Evolutionary conservation across 768 basidiomycete genomes (phyloP), one percentile per base, ranked within the genome.

Genomic region (Lanmaoa pseudosensibilis): DNA sequence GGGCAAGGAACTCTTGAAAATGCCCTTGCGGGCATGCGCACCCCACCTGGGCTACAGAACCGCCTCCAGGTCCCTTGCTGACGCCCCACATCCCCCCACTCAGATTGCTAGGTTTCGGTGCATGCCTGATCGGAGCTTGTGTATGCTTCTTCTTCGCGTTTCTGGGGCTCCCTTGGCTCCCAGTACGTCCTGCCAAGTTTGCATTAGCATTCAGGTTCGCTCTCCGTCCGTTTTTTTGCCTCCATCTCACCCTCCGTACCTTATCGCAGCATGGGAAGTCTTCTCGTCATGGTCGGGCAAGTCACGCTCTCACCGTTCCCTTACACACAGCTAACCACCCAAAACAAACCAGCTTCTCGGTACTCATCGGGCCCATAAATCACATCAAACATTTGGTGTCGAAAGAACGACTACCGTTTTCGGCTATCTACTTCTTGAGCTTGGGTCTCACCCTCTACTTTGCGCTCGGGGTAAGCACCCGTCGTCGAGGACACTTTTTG

Each of bases 211-310:
- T 95, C 73, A 93, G 90, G 82, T 86, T 65, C 41, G 60, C 34
- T 32, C 9, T 7, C 13, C 6, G 40, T 45, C 15, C 11, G 3
- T 9, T 25, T n/a, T 16, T 1, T 23, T 4, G 4, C 10, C 0
- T 23, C 15, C 12, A 16, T 25, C 37, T 38, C n/a, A 52, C 25
- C 9, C 36, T 4, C 46, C 21, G 15, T 23, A 10, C 33, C 16
- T 34, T 16, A 19, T 16, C 11, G 39, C 66, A 92, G 92, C 67
- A 75, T 96, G 54, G 94, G 94, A 37, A 92, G 90, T 61, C 74
- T 94, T 56, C 83, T 99, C 32, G 95, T 98, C 71, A 98, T 99
- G 96, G 87, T 92, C 68, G 97, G 94, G 87, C 93, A 65, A 65
- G 87, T 5, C 6, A 15, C 33, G 1, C 13, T 2, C n/a, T n/a